Evolutionary conservation across 2,329 filamentous ascomycete species (phyloP), one percentile per base, ranked within the genome.

Genomic region (Fusarium zealandicum): DNA sequence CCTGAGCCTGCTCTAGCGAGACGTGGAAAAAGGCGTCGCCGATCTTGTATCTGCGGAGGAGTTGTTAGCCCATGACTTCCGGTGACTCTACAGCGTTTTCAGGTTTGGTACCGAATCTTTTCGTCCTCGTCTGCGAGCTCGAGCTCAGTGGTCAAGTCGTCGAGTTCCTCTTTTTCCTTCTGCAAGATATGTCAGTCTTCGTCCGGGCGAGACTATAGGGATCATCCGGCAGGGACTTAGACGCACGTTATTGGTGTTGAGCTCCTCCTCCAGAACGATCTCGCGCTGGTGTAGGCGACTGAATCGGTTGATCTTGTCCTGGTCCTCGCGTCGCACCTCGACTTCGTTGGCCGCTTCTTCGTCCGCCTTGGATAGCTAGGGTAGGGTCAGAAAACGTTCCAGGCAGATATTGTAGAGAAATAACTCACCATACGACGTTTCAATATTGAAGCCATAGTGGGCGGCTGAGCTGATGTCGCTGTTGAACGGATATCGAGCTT

Each of bases 271-370:
- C 4, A 98, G 74, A 3, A 81, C 75, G 28, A 89, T 82, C 73
- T 96, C 90, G 44, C 90, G 89, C 72, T 96, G 92, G 74, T 99
- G 95, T 59, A 99, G 81, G 37, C 92, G 88, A 75, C 93, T 97
- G 81, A 99, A 99, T 63, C 87, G 89, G 78, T 99, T 99, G 85
- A 99, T 99, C 78, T 95, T 96, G 78, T 98, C 93, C 76, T 99
- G 95, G 73, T 99, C 95, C 74, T 98, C 93, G 70, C 93, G 90
- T 56, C 95, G 90, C 54, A 99, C 95, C 75, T 97, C 90, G 67
- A 92, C 89, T 72, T 99, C 95, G 64, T 95, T 90, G 57, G 85
- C 83, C 16, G 87, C 81, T 54, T 87, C 88, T 76, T 99, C 95
- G 69, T 98, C 93, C 73, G 96, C 93, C 72, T 92, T 96, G 38